Evolutionary conservation across 371 early-diverging fungal genomes (phyloP).

Genomic region (Mucor irregularis): DNA sequence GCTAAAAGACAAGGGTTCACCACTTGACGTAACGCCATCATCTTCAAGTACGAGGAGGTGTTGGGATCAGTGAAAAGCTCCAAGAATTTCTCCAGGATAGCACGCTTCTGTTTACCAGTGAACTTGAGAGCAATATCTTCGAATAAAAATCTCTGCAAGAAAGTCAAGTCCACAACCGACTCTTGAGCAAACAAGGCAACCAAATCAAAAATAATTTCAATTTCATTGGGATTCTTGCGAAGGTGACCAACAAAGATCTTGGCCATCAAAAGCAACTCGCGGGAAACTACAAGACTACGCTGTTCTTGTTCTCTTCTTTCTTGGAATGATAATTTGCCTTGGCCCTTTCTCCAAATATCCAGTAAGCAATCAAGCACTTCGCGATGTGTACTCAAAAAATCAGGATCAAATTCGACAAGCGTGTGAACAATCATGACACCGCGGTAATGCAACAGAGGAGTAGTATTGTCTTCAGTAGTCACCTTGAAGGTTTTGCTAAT

Average conservation of each 20-base stretch:
- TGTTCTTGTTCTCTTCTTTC: constrained; percentile 56
- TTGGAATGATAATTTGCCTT: constrained; percentile 34
- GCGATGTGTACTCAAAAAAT: constrained; percentile 57
- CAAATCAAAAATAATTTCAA: constrained; percentile 76
- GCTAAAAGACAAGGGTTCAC: constrained; percentile 81
- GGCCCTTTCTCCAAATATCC: constrained; percentile 53
- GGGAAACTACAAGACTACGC: constrained; percentile 47
- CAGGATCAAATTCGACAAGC: constrained; percentile 55
- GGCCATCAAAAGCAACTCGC: constrained; percentile 61
- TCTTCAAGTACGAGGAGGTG: constrained; percentile 56
- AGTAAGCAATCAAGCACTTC: constrained; percentile 56
- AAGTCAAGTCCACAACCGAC: constrained; percentile 70
- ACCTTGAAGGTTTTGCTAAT: constrained; percentile 57
- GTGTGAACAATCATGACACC: constrained; percentile 70
- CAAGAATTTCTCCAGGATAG: constrained; percentile 72
- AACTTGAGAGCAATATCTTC: constrained; percentile 67
- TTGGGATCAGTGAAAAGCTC: constrained; percentile 52
- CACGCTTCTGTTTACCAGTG: constrained; percentile 57
- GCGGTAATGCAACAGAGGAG: constrained; percentile 42
- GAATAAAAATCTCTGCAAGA: constrained; percentile 71
- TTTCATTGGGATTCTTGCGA: constrained; percentile 60
- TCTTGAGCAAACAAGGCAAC: constrained; percentile 75
- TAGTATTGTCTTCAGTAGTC: constrained; percentile 19
- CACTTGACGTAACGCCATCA: constrained; percentile 70
- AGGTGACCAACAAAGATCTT: constrained; percentile 74